A percentile compares a stretch with the other conserved stretches of the same genome.
phyloP scores from a whole-genome alignment of 768 basidiomycete genomes.

The Coprinopsis strossmayeri region DNA sequence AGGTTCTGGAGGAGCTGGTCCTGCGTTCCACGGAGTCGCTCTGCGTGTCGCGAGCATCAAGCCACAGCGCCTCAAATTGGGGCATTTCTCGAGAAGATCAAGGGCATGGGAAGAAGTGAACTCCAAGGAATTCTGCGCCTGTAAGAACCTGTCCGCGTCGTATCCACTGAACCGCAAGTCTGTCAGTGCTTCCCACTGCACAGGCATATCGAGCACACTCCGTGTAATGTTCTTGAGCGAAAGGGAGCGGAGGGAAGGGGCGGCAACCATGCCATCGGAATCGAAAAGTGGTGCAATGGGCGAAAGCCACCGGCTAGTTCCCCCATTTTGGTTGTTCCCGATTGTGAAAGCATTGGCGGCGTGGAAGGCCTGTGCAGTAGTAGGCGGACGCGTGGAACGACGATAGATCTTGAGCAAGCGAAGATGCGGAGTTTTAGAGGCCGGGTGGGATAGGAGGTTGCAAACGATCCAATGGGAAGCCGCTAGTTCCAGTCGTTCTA shows the following conservation, averaged over 20 bases:
- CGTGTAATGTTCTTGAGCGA: background rate
- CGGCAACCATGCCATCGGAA: background rate
- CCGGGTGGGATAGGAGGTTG: conserved; percentile 5
- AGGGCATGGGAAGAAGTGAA: background rate
- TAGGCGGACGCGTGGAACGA: too few relatives aligned
- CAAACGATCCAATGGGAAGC: conserved; percentile 6
- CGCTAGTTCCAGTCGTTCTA: conserved; percentile 9
- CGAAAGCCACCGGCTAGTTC: too few relatives aligned
- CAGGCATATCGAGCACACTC: background rate
- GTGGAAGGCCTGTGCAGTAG: too few relatives aligned
- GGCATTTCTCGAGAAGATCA: background rate
- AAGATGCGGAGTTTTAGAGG: background rate
- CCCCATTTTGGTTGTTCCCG: too few relatives aligned
- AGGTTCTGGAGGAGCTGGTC: too few relatives aligned
- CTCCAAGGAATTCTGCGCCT: background rate
- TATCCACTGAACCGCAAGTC: background rate
- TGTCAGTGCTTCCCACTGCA: background rate
- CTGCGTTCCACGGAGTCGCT: too few relatives aligned
- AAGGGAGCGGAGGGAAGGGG: background rate
- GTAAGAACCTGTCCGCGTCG: background rate
- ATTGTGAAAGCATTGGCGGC: too few relatives aligned
- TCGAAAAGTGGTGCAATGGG: too few relatives aligned
- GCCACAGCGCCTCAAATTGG: background rate
- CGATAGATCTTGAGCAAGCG: background rate
- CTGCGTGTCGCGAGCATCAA: background rate